These are phyloP conservation scores for Wickerhamiella cacticola DNA, from an alignment of 805 yeast species.

Conservation along the genomic window DNA sequence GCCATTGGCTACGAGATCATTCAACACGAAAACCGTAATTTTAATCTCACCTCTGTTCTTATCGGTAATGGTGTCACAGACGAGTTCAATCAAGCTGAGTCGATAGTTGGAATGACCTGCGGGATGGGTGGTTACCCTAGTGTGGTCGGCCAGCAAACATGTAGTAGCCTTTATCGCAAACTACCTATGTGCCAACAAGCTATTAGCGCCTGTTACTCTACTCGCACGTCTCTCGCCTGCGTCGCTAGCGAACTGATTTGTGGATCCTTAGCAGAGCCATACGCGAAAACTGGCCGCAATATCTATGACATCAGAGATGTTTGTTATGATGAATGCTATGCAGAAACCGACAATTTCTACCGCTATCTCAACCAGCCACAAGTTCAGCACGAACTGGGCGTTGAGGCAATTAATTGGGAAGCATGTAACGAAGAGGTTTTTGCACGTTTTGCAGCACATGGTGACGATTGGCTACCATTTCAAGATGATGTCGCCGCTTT, in stretches of 20 bases:
- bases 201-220: slow-evolving; percentile 65
- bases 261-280: slow-evolving; percentile 66
- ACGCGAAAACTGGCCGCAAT: slow-evolving; percentile 73
- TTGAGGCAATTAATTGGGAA: slow-evolving; percentile 54
- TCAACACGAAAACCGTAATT: slow-evolving; percentile 49
- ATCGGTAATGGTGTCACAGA: slow-evolving; percentile 95
- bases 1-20: slow-evolving; percentile 51
- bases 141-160: slow-evolving; percentile 65
- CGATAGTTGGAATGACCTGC: slow-evolving; percentile 90
- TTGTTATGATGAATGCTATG: slow-evolving; percentile 71
- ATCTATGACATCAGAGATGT: slow-evolving; percentile 80
- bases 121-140: slow-evolving; percentile 76
- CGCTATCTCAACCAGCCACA: slow-evolving; percentile 62
- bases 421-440: slow-evolving; percentile 52
- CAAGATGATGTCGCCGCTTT: slow-evolving; percentile 57
- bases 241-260: slow-evolving; percentile 88
- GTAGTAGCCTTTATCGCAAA: slow-evolving; percentile 53
- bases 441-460: slow-evolving; percentile 68
- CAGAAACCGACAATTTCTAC: slow-evolving; percentile 56
- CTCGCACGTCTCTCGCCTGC: slow-evolving; percentile 70
- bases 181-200: slow-evolving; percentile 69
- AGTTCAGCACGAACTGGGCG: slow-evolving; percentile 71
- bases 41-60: slow-evolving; percentile 65
- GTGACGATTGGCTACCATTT: slow-evolving; percentile 90
- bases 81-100: slow-evolving; percentile 64